phyloP scores from a whole-genome alignment of 2,329 filamentous ascomycete genomes.

The Botrytis sinoallii region DNA sequence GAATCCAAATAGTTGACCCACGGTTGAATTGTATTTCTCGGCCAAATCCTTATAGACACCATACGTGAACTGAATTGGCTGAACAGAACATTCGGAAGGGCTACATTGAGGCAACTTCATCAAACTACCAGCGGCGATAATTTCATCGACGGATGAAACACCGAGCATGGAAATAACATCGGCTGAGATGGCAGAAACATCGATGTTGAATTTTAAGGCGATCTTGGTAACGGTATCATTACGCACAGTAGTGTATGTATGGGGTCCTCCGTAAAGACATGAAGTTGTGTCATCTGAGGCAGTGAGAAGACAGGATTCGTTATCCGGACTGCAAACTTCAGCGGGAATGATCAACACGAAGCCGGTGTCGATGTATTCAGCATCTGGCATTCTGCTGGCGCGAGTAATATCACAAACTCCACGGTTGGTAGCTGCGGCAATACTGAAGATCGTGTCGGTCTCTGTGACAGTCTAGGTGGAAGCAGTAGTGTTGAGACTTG shows the following conservation, averaged over 20 bases:
- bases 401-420: conserved; percentile 1
- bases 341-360: background rate
- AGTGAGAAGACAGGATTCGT: background rate
- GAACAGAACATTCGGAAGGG: background rate
- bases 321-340: background rate
- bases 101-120: conserved; percentile 1
- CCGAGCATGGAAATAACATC: background rate
- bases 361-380: background rate
- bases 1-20: background rate
- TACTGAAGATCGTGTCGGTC: background rate
- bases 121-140: background rate
- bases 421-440: conserved; percentile 1
- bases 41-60: conserved; percentile 5
- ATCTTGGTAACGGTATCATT: background rate
- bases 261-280: background rate
- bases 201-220: background rate
- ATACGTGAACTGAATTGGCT: background rate
- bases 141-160: background rate
- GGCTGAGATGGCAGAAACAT: background rate
- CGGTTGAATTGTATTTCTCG: background rate
- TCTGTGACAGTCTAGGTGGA: background rate
- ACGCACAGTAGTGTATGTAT: background rate
- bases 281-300: background rate
- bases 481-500: conserved; percentile 13
- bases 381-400: conserved; percentile 4